Evolutionary conservation across 2,329 filamentous ascomycete genomes (phyloP).

Genomic region (Alternaria rosae): DNA sequence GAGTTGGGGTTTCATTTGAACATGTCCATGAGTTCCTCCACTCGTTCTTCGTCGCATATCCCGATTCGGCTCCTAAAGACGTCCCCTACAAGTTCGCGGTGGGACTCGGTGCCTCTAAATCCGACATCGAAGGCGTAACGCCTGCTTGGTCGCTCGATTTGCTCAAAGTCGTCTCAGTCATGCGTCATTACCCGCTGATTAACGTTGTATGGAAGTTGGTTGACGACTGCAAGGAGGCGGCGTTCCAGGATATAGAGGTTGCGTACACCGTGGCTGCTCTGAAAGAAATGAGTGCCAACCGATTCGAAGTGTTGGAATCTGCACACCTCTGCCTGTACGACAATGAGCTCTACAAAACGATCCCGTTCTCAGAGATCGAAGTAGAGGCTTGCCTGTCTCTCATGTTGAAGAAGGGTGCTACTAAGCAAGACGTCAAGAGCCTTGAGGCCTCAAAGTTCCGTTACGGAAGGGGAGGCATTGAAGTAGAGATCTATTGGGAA

Average conservation of each 20-base stretch:
- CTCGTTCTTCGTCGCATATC: background rate
- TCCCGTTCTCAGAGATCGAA: too few relatives aligned
- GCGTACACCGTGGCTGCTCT: background rate
- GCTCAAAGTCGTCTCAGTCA: background rate
- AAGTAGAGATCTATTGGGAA: background rate
- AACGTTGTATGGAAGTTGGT: background rate
- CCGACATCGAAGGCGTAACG: too few relatives aligned
- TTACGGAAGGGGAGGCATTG: too few relatives aligned
- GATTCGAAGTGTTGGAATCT: background rate
- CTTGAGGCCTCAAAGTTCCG: too few relatives aligned
- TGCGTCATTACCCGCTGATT: background rate
- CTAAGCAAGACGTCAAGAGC: background rate
- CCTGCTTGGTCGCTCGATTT: background rate
- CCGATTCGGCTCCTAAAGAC: background rate
- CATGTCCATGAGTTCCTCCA: background rate
- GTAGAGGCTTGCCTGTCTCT: background rate
- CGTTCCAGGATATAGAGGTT: background rate
- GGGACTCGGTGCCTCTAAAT: too few relatives aligned
- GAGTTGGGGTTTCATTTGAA: background rate
- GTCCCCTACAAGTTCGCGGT: background rate
- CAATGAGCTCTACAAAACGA: too few relatives aligned
- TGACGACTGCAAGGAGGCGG: fast-evolving
- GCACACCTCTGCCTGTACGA: too few relatives aligned
- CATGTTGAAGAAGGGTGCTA: background rate
- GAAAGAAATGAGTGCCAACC: background rate